These are phyloP conservation scores for Fonsecaea multimorphosa DNA, from an alignment of 2,329 filamentous ascomycete genomes.

Conservation along the genomic window DNA sequence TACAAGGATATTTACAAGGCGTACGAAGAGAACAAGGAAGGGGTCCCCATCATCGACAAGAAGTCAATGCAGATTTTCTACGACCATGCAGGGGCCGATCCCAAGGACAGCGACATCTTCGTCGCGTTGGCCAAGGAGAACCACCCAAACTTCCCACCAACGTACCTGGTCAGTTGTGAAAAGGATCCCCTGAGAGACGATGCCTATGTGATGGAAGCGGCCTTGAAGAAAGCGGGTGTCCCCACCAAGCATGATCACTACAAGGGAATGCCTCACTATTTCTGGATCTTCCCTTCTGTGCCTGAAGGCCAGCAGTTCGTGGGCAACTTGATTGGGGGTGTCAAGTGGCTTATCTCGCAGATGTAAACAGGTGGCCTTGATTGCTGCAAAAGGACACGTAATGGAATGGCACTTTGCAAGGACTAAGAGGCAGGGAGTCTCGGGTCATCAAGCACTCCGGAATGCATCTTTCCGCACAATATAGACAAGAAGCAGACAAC, in stretches of 20 bases:
- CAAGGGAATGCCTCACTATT: conserved; percentile 37
- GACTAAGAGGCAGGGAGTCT: background rate
- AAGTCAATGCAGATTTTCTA: conserved; percentile 35
- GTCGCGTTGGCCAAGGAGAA: conserved; percentile 36
- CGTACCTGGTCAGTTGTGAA: conserved; percentile 37
- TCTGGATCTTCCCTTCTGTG: conserved; percentile 39
- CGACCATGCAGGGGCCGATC: conserved; percentile 30
- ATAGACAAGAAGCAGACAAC: background rate
- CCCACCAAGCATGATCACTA: conserved; percentile 37
- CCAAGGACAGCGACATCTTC: conserved; percentile 34
- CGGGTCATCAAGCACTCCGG: background rate
- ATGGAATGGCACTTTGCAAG: background rate
- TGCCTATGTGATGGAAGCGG: conserved; percentile 37
- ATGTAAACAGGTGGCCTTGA: conserved; percentile 5
- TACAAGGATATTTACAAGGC: conserved; percentile 45
- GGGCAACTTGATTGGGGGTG: conserved; percentile 34
- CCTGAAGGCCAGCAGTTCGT: conserved; percentile 36
- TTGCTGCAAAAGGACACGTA: background rate
- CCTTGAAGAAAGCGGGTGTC: conserved; percentile 38
- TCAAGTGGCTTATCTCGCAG: conserved; percentile 37
- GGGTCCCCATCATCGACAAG: conserved; percentile 46
- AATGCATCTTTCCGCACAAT: background rate
- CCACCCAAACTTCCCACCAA: conserved; percentile 38
- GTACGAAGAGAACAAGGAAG: conserved; percentile 46
- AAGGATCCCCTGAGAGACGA: conserved; percentile 38